Evolutionary conservation across 2,329 filamentous ascomycete genomes (phyloP), one percentile per base, ranked within the genome.

Genomic region (Diaporthe amygdali): DNA sequence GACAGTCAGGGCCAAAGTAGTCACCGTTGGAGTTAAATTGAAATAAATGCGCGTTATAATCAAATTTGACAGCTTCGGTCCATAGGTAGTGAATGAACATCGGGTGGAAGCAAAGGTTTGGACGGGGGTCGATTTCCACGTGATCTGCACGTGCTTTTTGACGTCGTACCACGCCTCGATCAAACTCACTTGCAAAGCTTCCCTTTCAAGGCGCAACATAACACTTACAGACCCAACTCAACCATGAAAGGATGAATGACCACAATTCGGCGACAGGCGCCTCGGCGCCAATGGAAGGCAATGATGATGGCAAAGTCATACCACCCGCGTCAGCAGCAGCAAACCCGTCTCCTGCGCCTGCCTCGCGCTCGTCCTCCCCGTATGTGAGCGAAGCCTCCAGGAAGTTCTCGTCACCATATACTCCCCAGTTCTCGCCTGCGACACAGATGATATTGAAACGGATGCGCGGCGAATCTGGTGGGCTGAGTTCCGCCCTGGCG

Each of bases 321-420:
- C 10, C 34, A 41, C 39, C 66, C 17, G 47, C 59, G 27, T n/a
- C 59, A 39, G 34, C 67, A 55, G 22, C 51, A 6, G 39, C 54
- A 22, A 59, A 47, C 27, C 6, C 72, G 34, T 25, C 44, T 37
- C 49, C 59, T 69, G 54, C 22, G 9, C 17, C 55, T 30, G 41
- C 49, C 47, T 47, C 59, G 27, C 51, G 39, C 22, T 47, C 37
- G 25, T 15, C 39, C 56, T 52, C 64, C 1, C 44, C 49, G 10
- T 32, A 25, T 12, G 41, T 32, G 51, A 30, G 37, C 44, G 55
- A 69, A 61, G 69, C 12, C n/a, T 49, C 66, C 56, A 73, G 17
- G 27, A 47, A 39, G 17, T 93, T 93, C 76, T 93, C 91, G 77
- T 95, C 94, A 78, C 67, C 67, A n/a, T 73, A 73, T 10, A 66